Evolutionary conservation across 2,329 filamentous ascomycete species (phyloP).

Genomic region (Phialemonium atrogriseum): DNA sequence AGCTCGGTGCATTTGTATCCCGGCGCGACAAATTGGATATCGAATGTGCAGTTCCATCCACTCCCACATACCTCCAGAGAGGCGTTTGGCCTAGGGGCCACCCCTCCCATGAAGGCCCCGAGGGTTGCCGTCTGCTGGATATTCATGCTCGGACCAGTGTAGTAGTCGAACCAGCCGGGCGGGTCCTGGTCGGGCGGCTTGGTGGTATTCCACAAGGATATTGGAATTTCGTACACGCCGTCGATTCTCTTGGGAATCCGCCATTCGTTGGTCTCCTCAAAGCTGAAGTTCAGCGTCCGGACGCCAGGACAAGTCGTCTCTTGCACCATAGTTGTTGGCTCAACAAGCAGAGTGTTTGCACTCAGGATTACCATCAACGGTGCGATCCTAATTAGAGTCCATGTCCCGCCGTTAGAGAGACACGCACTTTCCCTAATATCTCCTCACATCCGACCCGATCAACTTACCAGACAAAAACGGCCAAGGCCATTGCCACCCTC

Average conservation of each 20-base stretch:
- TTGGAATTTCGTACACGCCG: conserved; percentile 11
- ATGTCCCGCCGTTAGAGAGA: too few relatives aligned
- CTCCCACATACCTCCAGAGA: conserved; percentile 25
- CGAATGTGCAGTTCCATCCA: conserved; percentile 31
- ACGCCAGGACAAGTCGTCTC: conserved; percentile 12
- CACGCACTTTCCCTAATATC: too few relatives aligned
- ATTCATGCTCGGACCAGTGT: conserved; percentile 13
- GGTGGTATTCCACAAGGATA: conserved; percentile 19
- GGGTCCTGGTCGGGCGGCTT: conserved; percentile 11
- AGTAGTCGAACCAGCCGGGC: conserved; percentile 20
- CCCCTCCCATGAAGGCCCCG: conserved; percentile 14
- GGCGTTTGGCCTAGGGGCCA: conserved; percentile 18
- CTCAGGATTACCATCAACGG: conserved; percentile 20
- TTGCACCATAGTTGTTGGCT: conserved; percentile 9
- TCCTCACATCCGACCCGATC: too few relatives aligned
- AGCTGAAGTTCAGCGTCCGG: conserved; percentile 19
- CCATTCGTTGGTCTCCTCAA: conserved; percentile 18
- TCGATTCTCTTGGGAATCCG: conserved; percentile 12
- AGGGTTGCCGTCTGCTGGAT: conserved; percentile 12
- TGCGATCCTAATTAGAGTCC: conserved; percentile 15
- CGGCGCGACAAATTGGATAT: conserved; percentile 25
- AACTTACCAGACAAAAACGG: conserved; percentile 16
- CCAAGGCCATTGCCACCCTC: conserved; percentile 34
- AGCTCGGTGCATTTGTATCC: conserved; percentile 29
- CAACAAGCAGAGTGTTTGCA: conserved; percentile 18